These are phyloP conservation scores for Spathaspora sp. DNA, from an alignment of 1,139 yeast genomes.

Conservation along the genomic window DNA sequence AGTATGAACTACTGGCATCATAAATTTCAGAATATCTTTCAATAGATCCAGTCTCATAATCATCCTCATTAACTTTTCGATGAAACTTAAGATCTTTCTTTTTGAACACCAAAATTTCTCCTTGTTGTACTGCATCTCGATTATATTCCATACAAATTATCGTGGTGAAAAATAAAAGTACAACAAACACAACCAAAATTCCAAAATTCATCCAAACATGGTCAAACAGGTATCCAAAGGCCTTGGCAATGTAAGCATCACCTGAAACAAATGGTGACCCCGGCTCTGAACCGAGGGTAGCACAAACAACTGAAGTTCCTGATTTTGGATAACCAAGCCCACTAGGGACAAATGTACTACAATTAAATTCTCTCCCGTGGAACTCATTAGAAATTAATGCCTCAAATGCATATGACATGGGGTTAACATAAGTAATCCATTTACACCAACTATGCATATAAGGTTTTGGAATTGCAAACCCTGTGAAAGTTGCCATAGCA, in stretches of 20 bases:
- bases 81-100: conserved; percentile 12
- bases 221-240: conserved; percentile 49
- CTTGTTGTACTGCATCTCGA: conserved; percentile 78
- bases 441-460: conserved; percentile 76
- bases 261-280: conserved; percentile 61
- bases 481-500: conserved; percentile 69
- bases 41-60: background rate
- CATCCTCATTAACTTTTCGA: conserved; percentile 7
- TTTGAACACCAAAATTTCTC: conserved; percentile 69
- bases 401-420: conserved; percentile 69
- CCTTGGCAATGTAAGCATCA: conserved; percentile 46
- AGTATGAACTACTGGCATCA: background rate
- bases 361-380: conserved; percentile 40
- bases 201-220: conserved; percentile 90
- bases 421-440: conserved; percentile 76
- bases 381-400: conserved; percentile 67
- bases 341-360: conserved; percentile 29
- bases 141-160: conserved; percentile 61
- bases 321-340: conserved; percentile 20
- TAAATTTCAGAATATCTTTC: background rate
- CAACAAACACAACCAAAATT: conserved; percentile 54
- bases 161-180: conserved; percentile 57
- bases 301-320: conserved; percentile 47
- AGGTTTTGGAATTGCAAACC: conserved; percentile 68
- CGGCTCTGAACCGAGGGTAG: conserved; percentile 60